Conservation (phyloP, 2,329 filamentous ascomycete genomes). For the Calonectria honghensis region DNA sequence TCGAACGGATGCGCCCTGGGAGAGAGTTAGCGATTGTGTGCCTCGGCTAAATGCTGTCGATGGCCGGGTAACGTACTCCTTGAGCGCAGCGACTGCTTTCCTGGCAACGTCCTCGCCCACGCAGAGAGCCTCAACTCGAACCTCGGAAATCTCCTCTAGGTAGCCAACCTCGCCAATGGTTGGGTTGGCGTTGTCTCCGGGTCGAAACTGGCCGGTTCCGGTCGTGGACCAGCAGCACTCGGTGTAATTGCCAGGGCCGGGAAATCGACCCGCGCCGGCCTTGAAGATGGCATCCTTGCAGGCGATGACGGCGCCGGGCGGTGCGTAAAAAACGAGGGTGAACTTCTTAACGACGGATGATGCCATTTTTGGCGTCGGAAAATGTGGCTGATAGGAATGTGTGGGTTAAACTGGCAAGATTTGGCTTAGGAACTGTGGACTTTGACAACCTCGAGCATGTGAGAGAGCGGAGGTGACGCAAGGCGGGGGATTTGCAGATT, state of each 20-base stretch:
- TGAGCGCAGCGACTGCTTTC: slow-evolving; percentile 77
- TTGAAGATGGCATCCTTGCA: slow-evolving; percentile 74
- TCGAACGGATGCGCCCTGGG: slow-evolving; percentile 9
- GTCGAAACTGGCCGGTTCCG: slow-evolving; percentile 80
- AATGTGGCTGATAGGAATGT: background rate
- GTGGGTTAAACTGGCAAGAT: background rate
- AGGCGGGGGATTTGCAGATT: slow-evolving; percentile 11
- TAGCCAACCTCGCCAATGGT: slow-evolving; percentile 74
- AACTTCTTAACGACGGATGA: slow-evolving; percentile 44
- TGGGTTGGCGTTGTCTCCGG: slow-evolving; percentile 76
- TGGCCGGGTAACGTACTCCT: slow-evolving; percentile 68
- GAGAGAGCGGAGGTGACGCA: background rate
- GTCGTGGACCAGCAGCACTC: slow-evolving; percentile 70
- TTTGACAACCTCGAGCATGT: slow-evolving; percentile 5
- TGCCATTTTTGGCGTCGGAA: slow-evolving; percentile 1
- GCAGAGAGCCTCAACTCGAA: slow-evolving; percentile 78
- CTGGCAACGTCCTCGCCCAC: slow-evolving; percentile 73
- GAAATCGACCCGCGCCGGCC: slow-evolving; percentile 72
- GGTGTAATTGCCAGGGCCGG: slow-evolving; percentile 70
- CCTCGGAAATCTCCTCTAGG: slow-evolving; percentile 76
- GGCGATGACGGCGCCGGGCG: slow-evolving; percentile 62
- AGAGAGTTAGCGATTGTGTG: background rate
- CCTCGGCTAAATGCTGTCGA: background rate
- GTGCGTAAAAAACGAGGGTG: slow-evolving; percentile 70
- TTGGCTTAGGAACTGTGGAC: background rate